These are phyloP conservation scores for Neurospora crassa DNA, from an alignment of 2,329 filamentous ascomycete genomes.

Conservation along the genomic window DNA sequence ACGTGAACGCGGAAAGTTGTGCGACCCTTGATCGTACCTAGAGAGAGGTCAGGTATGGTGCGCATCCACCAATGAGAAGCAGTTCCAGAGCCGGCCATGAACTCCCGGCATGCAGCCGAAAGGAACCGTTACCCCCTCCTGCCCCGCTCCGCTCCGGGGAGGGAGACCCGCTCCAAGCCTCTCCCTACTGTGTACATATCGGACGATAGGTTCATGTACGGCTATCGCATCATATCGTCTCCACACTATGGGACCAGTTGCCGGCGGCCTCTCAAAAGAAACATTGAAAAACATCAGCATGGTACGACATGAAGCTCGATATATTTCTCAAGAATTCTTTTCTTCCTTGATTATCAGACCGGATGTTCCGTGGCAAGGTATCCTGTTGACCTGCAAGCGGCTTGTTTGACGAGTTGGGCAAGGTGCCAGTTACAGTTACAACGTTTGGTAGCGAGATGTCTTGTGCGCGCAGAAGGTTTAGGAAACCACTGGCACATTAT, in stretches of 20 bases:
- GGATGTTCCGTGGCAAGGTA: neutral
- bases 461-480: neutral
- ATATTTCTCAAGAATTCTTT: neutral
- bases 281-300: neutral
- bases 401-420: neutral
- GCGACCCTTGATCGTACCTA: neutral
- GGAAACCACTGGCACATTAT: neutral
- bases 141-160: neutral
- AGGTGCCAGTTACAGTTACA: neutral
- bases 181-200: neutral
- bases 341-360: neutral
- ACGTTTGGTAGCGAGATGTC: neutral
- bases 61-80: neutral
- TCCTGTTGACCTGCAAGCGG: neutral
- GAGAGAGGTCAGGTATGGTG: neutral
- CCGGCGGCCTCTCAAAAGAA: neutral
- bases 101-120: neutral
- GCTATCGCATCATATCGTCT: neutral
- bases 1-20: neutral
- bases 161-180: neutral
- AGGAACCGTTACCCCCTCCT: neutral
- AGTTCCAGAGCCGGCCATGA: neutral
- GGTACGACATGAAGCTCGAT: neutral
- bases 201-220: neutral
- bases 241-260: neutral